phyloP scores from a whole-genome alignment of 2,329 filamentous ascomycete genomes.

The Sporothrix brunneoviolacea region DNA sequence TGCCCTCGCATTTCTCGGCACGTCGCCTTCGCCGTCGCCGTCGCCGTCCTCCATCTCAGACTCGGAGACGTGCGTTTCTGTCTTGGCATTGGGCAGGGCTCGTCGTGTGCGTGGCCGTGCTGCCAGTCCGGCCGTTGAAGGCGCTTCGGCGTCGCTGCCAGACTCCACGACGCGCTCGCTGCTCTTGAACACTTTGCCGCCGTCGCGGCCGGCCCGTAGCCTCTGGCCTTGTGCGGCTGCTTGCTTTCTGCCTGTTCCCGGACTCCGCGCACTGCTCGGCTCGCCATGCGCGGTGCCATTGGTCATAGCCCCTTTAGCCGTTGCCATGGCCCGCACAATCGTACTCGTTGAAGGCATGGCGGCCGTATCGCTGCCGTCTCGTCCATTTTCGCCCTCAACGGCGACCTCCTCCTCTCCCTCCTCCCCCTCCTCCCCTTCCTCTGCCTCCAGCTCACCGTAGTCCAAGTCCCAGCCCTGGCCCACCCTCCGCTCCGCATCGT shows the following conservation, averaged over 20 bases:
- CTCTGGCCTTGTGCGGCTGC: too few relatives aligned
- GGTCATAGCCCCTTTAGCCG: slow-evolving; percentile 2
- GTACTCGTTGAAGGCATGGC: not conserved
- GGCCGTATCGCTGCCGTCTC: not conserved
- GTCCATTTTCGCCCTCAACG: not conserved
- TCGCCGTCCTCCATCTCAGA: not conserved
- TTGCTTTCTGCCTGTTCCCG: too few relatives aligned
- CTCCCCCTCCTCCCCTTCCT: slow-evolving; percentile 3
- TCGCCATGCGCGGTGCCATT: too few relatives aligned
- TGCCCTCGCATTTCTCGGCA: not conserved
- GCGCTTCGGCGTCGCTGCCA: not conserved
- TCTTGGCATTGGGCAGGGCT: not conserved
- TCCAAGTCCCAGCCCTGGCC: slow-evolving; percentile 14
- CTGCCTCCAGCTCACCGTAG: slow-evolving; percentile 1
- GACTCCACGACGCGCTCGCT: slow-evolving; percentile 1
- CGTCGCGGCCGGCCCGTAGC: too few relatives aligned
- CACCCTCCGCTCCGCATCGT: slow-evolving; percentile 3
- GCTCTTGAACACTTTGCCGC: slow-evolving; percentile 3
- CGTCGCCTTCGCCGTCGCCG: not conserved
- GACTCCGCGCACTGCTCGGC: too few relatives aligned
- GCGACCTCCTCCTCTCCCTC: not conserved
- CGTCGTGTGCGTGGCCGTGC: not conserved
- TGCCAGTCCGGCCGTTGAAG: not conserved
- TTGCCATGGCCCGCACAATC: not conserved
- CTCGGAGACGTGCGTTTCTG: slow-evolving; percentile 11